Base-by-base conservation (phyloP, 441 rosid species). In the Syzygium syzygioides region DNA sequence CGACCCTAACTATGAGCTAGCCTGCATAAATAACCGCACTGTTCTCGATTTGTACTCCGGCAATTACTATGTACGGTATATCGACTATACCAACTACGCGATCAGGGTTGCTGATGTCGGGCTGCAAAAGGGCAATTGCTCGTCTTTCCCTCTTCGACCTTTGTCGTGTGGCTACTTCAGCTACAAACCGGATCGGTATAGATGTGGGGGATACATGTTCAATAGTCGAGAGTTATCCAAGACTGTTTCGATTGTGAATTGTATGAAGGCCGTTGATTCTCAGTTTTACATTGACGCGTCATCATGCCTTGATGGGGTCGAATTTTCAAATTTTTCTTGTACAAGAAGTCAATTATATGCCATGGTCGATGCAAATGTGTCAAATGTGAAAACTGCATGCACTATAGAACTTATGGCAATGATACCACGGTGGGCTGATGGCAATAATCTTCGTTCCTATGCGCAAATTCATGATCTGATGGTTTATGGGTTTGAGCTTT, bases 171-270 rank as follows among this genome's bases (percentile, higher is more conserved):
- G 0, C 34, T 6, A 8, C 34, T 62, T 60, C 66, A 25, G 14
- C 23, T 10, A 18, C 66, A 28, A 26, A 28, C 6, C 30, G 3
- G 1, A 60, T 60, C 7, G 4, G 66, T 60, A 60, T 28, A 28
- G 0, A 28, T 60, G 66, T 4, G 32, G 18, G 32, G 3, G n/a
- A 12, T 59, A 59, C 64, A 1, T 0, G 1, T 26, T 0, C 64
- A 10, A 2, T 8, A 1, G 13, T 59, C 0, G 1, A 12, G 64
- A 59, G 3, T 55, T 25, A 56, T 86, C 53, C 6, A 86, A 26
- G 71, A 56, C 66, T 2, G 11, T 86, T 57, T 37, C 45, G 6
- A 57, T 32, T 41, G 30, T 59, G 79, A 62, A 25, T 13, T 86
- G 79, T 45, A 32, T 25, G n/a, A 86, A 86, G 20, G 14, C 53